phyloP scores from a whole-genome alignment of 768 basidiomycete genomes.

The Xerocomellus dryophilus region DNA sequence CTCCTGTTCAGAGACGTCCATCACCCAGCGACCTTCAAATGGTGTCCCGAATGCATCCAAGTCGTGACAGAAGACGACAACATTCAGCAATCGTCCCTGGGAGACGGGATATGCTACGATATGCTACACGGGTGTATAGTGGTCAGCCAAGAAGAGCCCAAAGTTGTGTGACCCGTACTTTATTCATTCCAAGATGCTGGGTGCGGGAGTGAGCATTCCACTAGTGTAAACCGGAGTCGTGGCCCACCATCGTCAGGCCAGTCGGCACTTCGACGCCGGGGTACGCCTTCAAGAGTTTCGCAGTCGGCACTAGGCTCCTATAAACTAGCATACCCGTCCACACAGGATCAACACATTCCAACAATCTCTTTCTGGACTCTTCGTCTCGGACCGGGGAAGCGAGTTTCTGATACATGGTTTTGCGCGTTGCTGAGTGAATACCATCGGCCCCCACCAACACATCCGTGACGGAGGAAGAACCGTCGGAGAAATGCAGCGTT shows the following conservation, averaged over 20 bases:
- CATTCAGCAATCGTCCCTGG: constrained; percentile 35
- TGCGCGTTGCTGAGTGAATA: constrained; percentile 36
- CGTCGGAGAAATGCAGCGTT: constrained; percentile 38
- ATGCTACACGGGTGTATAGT: constrained; percentile 28
- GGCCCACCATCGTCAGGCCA: constrained; percentile 23
- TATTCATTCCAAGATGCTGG: constrained; percentile 26
- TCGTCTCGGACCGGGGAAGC: constrained; percentile 8
- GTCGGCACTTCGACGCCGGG: constrained; percentile 29
- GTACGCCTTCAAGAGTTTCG: constrained; percentile 29
- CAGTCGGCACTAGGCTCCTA: constrained; percentile 34
- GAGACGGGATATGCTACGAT: constrained; percentile 40
- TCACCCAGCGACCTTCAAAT: constrained; percentile 31
- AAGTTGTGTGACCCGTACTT: constrained; percentile 1
- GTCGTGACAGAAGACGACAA: constrained; percentile 32
- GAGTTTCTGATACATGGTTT: constrained; percentile 22
- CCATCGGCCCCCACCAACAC: constrained; percentile 45
- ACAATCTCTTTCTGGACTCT: constrained; percentile 5
- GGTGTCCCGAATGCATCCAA: constrained; percentile 27
- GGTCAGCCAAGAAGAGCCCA: neutral
- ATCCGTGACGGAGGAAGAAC: constrained; percentile 35
- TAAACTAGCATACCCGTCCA: constrained; percentile 42
- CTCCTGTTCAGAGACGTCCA: constrained; percentile 32
- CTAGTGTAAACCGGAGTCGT: neutral
- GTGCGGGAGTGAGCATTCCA: neutral
- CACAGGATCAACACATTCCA: constrained; percentile 31